Evolutionary conservation across 1,284 basidiomycete genomes (phyloP), one percentile per base, ranked within the genome.

Genomic region (Neonothopanus nambi): DNA sequence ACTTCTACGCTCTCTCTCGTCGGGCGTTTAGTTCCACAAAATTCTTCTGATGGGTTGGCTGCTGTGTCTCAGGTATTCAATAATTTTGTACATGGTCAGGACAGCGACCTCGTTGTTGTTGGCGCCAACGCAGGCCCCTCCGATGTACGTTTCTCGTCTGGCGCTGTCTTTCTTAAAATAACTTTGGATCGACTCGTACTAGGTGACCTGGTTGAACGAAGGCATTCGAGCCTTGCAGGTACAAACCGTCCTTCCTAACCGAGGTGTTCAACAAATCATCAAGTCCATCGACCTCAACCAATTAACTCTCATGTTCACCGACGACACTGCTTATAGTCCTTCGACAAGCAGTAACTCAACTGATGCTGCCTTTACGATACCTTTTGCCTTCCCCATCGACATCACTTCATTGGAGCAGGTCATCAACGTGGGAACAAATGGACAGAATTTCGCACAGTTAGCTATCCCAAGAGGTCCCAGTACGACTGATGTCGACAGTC

Each of bases 191-290:
- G 42, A 20, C 24, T 39, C 17, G 56, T 11, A 3, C 13, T 52
- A 85, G 83, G 84, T 87, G 13, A 79, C 79, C 1, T 92, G 89
- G 89, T 72, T 92, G 23, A 89, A 90, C 64, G 79, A 87, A 44
- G 89, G 82, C 26, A 89, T 92, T 66, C 82, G 84, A 69, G 70
- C 74, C 36, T 79, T 92, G n/a, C 67, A 75, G 48, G 74, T 91
- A 3, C 68, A 71, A 2, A 82, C 89, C 0, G 70, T 79, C 17
- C 73, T 92, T 37, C 90, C 89, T 1, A 86, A 89, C 58, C 78
- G 75, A 56, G 84, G 87, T 26, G 68, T 72, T 21, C 77, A 87
- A 57, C 68, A 81, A 37, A 75, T 91, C 63, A 91, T 91, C 68
- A 80, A 83, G 58, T 78, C 81, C 7, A 85, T 91, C 54, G 65